phyloP scores from a whole-genome alignment of 306 rosid genomes.

The Dalbergia cochinchinensis region DNA sequence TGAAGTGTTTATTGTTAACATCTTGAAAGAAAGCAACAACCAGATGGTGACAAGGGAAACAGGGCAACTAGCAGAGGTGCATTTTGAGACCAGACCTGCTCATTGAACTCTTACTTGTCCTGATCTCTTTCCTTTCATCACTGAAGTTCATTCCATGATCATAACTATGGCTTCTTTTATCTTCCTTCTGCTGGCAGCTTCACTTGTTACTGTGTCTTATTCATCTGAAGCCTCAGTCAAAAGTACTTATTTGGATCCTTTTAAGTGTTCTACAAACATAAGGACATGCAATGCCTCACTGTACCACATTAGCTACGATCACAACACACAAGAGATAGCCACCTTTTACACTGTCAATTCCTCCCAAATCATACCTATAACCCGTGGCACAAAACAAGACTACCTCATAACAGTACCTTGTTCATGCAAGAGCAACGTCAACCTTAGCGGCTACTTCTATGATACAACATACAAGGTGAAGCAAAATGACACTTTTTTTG shows the following conservation, averaged over 20 bases:
- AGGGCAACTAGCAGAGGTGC: not conserved
- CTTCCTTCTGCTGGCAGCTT: conserved; percentile 45
- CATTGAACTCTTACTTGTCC: conserved; percentile 13
- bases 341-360: conserved; percentile 52
- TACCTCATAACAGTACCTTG: conserved; percentile 74
- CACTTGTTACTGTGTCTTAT: conserved; percentile 15
- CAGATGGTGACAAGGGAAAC: conserved; percentile 42
- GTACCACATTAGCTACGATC: conserved; percentile 52
- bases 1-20: not conserved
- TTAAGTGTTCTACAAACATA: conserved; percentile 55
- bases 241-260: conserved; percentile 48
- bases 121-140: not conserved
- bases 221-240: not conserved
- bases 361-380: conserved; percentile 58
- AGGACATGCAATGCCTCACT: conserved; percentile 67
- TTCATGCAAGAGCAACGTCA: conserved; percentile 56
- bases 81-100: not conserved
- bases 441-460: conserved; percentile 64
- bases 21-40: conserved; percentile 46
- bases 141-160: conserved; percentile 33
- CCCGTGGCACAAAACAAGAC: conserved; percentile 43
- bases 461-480: conserved; percentile 56
- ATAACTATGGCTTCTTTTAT: conserved; percentile 63
- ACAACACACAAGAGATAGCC: conserved; percentile 51
- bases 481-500: conserved; percentile 43